Conservation (phyloP, 2,329 filamentous ascomycete species). For the Purpureocillium lavendulum region DNA sequence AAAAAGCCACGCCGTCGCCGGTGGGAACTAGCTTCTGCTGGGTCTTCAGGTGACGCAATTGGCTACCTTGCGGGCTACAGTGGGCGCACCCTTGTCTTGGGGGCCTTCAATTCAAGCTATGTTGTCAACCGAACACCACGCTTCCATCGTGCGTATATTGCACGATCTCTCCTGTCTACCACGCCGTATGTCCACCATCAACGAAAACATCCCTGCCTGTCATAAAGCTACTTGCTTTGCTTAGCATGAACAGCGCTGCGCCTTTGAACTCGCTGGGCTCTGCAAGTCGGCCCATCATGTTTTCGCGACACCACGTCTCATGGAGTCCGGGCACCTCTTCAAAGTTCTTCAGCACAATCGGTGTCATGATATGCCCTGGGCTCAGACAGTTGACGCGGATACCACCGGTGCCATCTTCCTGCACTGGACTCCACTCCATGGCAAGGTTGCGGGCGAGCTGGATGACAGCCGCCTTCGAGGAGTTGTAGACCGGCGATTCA, state of each 20-base stretch:
- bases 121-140: too few relatives aligned
- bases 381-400: constrained; percentile 64
- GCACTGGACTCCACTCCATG: constrained; percentile 49
- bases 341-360: constrained; percentile 67
- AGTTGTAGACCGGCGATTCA: constrained; percentile 59
- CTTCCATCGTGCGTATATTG: too few relatives aligned
- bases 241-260: constrained; percentile 51
- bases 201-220: constrained; percentile 47
- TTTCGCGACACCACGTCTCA: constrained; percentile 59
- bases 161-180: too few relatives aligned
- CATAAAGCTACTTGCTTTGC: constrained; percentile 56
- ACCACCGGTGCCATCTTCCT: constrained; percentile 33
- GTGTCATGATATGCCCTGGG: constrained; percentile 59
- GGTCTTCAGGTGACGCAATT: too few relatives aligned
- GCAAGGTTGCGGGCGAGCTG: constrained; percentile 56
- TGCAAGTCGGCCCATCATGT: constrained; percentile 60
- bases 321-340: constrained; percentile 54
- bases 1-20: too few relatives aligned
- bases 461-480: constrained; percentile 56
- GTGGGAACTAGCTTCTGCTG: too few relatives aligned
- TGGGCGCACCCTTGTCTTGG: too few relatives aligned
- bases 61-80: too few relatives aligned
- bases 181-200: constrained; percentile 42
- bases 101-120: too few relatives aligned
- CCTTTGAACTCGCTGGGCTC: constrained; percentile 52